Base-by-base conservation (phyloP, 2,329 filamentous ascomycete species). In the Coleophoma cylindrospora region DNA sequence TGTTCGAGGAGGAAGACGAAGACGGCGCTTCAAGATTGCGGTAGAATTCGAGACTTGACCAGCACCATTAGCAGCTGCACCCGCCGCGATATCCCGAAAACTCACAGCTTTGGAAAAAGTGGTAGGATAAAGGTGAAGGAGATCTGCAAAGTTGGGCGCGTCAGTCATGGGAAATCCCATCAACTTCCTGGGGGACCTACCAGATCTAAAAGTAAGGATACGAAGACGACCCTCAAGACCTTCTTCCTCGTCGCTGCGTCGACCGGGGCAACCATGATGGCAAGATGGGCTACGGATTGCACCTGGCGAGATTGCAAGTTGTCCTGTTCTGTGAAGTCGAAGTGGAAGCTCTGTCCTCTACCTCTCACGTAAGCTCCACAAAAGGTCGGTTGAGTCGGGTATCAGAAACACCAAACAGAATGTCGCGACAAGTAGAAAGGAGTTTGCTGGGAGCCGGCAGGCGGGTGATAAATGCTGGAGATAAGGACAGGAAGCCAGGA, bases 61-160 rank as follows among this genome's bases (percentile, higher is more conserved):
- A 60, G 15, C 64, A 60, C 36, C 69, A 66, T 47, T 17, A 64
- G 60, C 34, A 69, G 65, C 72, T 63, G 34, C 73, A 69, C 40
- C 77, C 76, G 68, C 95, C 91, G 70, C 82, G 83, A 66, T 89
- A 85, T 70, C 90, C 27, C 89, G 74, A 97, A 99, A 79, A 96
- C 87, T 69, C 97, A 86, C 41, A 99, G 86, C 51, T 91, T 91
- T 8, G 91, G 94, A 67, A 97, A 99, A 34, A 99, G 82, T 0
- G 94, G 94, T 9, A 99, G 85, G 66, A 97, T 97, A 67, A 99
- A 96, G 32, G 94, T 99, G 69, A 99, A 99, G 50, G 92, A 96
- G 63, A 97, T 89, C 92, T 96, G 14, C 8, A 8, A 7, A 10
- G 9, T 27, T 32, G 11, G 13, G 41, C 17, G 22, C 41, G 34